Conservation (phyloP, 2,329 filamentous ascomycete genomes). For the Aspergillus versicolor region DNA sequence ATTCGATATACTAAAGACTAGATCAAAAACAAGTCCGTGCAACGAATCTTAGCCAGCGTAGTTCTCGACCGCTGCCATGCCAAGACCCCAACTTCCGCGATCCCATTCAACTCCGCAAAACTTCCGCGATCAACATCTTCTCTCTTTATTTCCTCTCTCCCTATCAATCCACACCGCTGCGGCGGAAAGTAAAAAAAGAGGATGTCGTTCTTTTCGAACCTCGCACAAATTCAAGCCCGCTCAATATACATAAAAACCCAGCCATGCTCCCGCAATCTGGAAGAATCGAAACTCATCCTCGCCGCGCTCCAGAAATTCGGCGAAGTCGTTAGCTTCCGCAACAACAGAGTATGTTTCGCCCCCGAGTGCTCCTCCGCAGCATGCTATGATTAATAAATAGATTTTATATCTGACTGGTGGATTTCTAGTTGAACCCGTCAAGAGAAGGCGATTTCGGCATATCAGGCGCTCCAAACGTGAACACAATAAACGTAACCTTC, state of each 20-base stretch:
- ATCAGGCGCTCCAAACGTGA: conserved; percentile 1
- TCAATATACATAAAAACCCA: conserved; percentile 33
- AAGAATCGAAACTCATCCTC: conserved; percentile 37
- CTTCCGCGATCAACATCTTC: no score
- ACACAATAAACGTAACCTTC: conserved; percentile 35
- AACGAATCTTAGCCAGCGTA: no score
- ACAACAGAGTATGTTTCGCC: conserved; percentile 15
- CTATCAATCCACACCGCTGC: no score
- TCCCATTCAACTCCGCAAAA: no score
- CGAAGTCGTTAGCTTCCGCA: conserved; percentile 40
- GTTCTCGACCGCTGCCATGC: no score
- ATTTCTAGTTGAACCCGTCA: no score
- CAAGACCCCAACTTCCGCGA: no score
- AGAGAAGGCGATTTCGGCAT: neutral
- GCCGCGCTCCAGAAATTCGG: conserved; percentile 42
- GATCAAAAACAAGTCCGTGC: no score
- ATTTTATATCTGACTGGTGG: neutral
- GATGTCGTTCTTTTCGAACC: conserved; percentile 17
- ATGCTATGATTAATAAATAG: no score
- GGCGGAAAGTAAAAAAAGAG: neutral
- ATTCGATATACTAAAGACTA: no score
- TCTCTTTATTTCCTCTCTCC: no score
- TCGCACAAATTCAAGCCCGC: conserved; percentile 8
- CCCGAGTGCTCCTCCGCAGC: no score
- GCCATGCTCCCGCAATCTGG: conserved; percentile 29